Base-by-base conservation (phyloP, 352 stramenopile species). In the Globisporangium cederbergense region DNA sequence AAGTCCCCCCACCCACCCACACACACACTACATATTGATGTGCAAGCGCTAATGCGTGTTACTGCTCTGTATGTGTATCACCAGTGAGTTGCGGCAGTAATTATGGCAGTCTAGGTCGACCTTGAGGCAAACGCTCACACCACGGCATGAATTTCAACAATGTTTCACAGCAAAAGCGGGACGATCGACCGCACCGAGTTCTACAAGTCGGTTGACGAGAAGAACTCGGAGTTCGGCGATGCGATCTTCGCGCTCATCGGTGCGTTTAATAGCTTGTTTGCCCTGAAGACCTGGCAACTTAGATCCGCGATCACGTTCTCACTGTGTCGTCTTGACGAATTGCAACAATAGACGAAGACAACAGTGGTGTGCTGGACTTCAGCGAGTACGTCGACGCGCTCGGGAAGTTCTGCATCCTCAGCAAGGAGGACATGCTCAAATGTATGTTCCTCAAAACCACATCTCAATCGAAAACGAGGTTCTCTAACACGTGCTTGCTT, bases 311-410 rank as follows among this genome's bases (percentile, higher is more conserved):
- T 40, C 34, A 40, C 34, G 11, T 40, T 8, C 34, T 40, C 34
- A 11, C 34, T 40, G 34, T 40, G 8, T 3, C 34, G 18, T 30
- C 10, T 8, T 22, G 7, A n/a, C 11, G n/a, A 10, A 8, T 30
- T 0, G 5, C 10, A 43, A n/a, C 10, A 18, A 18, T 5, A 83
- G 76, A 89, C 40, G 77, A 89, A 60, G 82, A 91, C 63, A 86
- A 83, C 58, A 91, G 82, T 45, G 82, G 82, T 38, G 74, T 86
- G 16, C 53, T 91, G 25, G 82, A 89, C 55, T 91, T 91, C 43
- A 89, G 78, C 53, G 82, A 91, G 46, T 91, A 91, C 62, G 78
- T 91, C 38, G 82, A 91, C 57, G 82, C 82, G 1, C 68, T 91
- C 13, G 82, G 82, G n/a, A 88, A 87, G 34, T 91, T 91, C 56